A percentile compares a stretch with the other conserved stretches of the same genome.
Evolutionary conservation across 2,329 filamentous ascomycete species (phyloP).

Genomic region (Pyrenophora graminea): DNA sequence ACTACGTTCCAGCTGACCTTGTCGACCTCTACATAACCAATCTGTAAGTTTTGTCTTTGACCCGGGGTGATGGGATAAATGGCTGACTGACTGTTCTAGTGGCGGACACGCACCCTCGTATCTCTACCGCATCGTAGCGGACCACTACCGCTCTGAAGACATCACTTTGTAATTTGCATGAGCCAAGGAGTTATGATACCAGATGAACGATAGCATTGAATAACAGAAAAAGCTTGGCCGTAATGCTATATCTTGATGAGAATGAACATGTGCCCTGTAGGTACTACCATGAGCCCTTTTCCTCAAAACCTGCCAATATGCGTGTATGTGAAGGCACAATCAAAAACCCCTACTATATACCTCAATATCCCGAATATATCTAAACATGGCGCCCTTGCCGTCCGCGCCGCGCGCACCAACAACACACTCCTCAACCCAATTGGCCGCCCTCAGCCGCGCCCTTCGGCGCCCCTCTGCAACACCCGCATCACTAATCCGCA

Average conservation of each 20-base stretch:
- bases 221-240: too few relatives aligned
- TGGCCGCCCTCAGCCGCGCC: constrained; percentile 7
- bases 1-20: constrained; percentile 77
- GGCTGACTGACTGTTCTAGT: constrained; percentile 47
- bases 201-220: background rate
- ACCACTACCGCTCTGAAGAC: constrained; percentile 77
- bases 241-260: background rate
- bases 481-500: background rate
- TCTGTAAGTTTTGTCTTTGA: constrained; percentile 58
- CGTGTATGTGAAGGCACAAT: too few relatives aligned
- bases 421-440: constrained; percentile 11
- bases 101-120: constrained; percentile 72
- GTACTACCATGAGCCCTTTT: too few relatives aligned
- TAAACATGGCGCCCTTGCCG: background rate
- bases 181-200: constrained; percentile 7
- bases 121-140: constrained; percentile 72
- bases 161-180: constrained; percentile 54
- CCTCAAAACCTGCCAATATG: too few relatives aligned
- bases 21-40: constrained; percentile 87
- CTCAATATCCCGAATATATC: too few relatives aligned
- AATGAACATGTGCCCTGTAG: too few relatives aligned
- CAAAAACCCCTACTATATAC: too few relatives aligned
- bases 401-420: background rate
- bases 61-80: background rate
- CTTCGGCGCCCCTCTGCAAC: constrained; percentile 3